A percentile compares a stretch with the other conserved stretches of the same genome.
These are phyloP conservation scores for Ogataea polymorpha DNA, from an alignment of 805 yeast species.

Conservation along the genomic window DNA sequence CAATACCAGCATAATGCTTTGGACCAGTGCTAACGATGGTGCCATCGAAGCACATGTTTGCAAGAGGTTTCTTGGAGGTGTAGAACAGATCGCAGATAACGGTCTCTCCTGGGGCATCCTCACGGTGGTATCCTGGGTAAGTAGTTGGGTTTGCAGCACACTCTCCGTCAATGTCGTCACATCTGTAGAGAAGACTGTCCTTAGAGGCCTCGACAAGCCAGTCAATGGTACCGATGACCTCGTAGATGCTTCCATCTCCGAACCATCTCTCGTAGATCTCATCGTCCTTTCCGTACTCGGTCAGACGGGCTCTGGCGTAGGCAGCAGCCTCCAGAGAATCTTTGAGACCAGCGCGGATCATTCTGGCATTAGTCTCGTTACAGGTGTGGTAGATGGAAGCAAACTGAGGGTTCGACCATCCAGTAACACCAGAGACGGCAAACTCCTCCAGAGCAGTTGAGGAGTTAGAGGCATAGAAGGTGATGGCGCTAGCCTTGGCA, in stretches of 20 bases:
- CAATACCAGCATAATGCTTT: conserved; percentile 1
- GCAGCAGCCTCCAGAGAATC: conserved; percentile 34
- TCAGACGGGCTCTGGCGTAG: conserved; percentile 36
- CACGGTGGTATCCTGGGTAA: conserved; percentile 42
- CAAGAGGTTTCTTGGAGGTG: conserved; percentile 30
- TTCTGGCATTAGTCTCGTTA: conserved; percentile 18
- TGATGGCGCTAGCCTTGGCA: conserved; percentile 2
- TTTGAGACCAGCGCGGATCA: conserved; percentile 28
- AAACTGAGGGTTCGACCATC: conserved; percentile 15
- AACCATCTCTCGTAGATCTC: conserved; percentile 35
- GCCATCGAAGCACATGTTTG: conserved; percentile 15
- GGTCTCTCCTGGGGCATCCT: conserved; percentile 35
- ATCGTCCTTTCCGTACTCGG: conserved; percentile 34
- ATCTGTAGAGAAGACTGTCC: conserved; percentile 34
- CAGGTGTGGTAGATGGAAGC: conserved; percentile 13
- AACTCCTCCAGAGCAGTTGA: conserved; percentile 1
- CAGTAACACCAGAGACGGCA: conserved; percentile 1
- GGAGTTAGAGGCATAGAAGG: conserved; percentile 1
- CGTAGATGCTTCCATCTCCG: conserved; percentile 36
- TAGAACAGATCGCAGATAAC: conserved; percentile 40
- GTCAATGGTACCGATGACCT: conserved; percentile 37
- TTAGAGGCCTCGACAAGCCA: conserved; percentile 34
- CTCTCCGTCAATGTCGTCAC: conserved; percentile 39
- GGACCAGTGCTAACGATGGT: conserved; percentile 1
- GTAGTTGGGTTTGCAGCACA: conserved; percentile 31